These are phyloP conservation scores for Salvia hispanica DNA, from an alignment of 257 asterid species.

Conservation along the genomic window DNA sequence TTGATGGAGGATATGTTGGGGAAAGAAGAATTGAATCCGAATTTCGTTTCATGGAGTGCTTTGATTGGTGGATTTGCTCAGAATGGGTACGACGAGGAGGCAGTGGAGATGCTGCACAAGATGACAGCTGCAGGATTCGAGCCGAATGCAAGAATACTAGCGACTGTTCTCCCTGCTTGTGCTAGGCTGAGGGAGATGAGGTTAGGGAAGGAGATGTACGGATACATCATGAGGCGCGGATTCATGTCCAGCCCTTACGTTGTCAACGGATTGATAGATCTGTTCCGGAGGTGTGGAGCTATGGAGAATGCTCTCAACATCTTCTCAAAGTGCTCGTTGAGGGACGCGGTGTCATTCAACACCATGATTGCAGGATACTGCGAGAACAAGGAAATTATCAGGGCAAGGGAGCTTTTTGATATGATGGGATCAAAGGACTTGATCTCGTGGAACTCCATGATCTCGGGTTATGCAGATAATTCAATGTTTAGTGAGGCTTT, in stretches of 20 bases:
- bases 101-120: conserved; percentile 50
- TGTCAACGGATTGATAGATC: conserved; percentile 74
- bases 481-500: conserved; percentile 56
- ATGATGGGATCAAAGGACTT: conserved; percentile 55
- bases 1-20: conserved; percentile 50
- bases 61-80: conserved; percentile 71
- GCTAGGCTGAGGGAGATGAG: conserved; percentile 54
- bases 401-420: conserved; percentile 63
- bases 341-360: conserved; percentile 68
- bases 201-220: conserved; percentile 74
- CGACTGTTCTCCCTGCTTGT: conserved; percentile 72
- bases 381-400: conserved; percentile 50
- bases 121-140: conserved; percentile 60
- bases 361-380: conserved; percentile 79
- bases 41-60: conserved; percentile 71
- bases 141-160: conserved; percentile 61
- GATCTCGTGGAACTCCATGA: conserved; percentile 83
- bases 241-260: conserved; percentile 63
- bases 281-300: conserved; percentile 66
- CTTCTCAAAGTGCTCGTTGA: conserved; percentile 55
- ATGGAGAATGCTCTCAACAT: conserved; percentile 56
- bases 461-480: conserved; percentile 72
- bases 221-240: conserved; percentile 55
- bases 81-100: conserved; percentile 65
- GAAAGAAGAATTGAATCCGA: conserved; percentile 45